Evolutionary conservation across 306 rosid genomes (phyloP).

Genomic region (Trifolium repens): DNA sequence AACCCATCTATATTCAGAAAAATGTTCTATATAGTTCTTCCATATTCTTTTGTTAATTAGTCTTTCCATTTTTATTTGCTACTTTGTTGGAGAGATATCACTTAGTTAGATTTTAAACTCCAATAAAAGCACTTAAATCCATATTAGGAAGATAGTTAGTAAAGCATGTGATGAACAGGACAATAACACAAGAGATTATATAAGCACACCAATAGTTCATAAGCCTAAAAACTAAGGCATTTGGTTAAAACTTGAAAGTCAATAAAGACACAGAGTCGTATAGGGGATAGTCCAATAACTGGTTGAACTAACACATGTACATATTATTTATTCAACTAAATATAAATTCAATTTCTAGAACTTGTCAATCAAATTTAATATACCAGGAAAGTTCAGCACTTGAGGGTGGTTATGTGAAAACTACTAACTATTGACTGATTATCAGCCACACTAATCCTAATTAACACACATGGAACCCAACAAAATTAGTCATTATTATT

Average conservation of each 20-base stretch:
- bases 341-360: not conserved
- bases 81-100: too few relatives aligned
- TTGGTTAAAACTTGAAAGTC: not conserved
- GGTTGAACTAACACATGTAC: conserved; percentile 37
- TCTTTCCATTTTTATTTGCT: too few relatives aligned
- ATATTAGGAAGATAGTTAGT: too few relatives aligned
- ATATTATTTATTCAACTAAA: conserved; percentile 25
- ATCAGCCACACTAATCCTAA: conserved; percentile 31
- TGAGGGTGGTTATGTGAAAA: conserved; percentile 19
- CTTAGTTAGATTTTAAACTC: too few relatives aligned
- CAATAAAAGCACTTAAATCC: too few relatives aligned
- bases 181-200: too few relatives aligned
- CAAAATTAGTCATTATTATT: conserved; percentile 23
- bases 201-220: too few relatives aligned
- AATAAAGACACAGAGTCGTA: not conserved
- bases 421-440: not conserved
- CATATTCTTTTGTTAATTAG: too few relatives aligned
- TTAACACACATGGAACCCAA: conserved; percentile 36
- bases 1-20: too few relatives aligned
- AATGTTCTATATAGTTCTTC: too few relatives aligned
- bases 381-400: not conserved
- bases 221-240: too few relatives aligned
- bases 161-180: too few relatives aligned
- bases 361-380: not conserved
- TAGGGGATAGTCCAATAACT: not conserved